Evolutionary conservation across 208 protist species (phyloP), one percentile per base, ranked within the genome.

Genomic region (Crithidia bombi): DNA sequence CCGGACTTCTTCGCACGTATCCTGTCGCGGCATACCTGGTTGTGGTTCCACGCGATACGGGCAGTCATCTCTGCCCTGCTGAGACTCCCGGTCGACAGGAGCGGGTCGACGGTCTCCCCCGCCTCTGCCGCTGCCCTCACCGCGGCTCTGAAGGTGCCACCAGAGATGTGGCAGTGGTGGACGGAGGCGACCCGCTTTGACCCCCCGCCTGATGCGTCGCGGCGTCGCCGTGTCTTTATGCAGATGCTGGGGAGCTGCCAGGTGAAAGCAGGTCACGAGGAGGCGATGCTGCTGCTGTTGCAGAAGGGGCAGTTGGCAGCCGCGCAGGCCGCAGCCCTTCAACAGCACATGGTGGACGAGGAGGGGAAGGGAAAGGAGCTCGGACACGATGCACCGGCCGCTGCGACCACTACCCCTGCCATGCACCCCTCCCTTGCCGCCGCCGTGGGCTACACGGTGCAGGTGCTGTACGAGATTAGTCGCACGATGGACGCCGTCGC

Each of bases 381-480:
- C n/a, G n/a, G n/a, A n/a, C n/a, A n/a, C n/a, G 33, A 49, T 23
- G 47, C 39, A 1, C 50, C 26, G 44, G 39, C 46, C 0, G 33
- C 69, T 0, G 14, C 3, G 7, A n/a, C 36, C 7, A 0, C 26
- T 36, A 14, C 51, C 17, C 41, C 14, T 52, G 23, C 50, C 39
- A 35, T 65, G 38, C 14, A 1, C 19, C 30, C 69, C 23, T 52
- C 52, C 19, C 21, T 44, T 28, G 47, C 39, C 35, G 33, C 65
- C 17, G 57, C 69, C n/a, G 44, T 73, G 41, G 76, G 62, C 21
- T 83, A 83, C 69, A 32, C 32, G 9, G 41, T 66, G 11, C 47
- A 75, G n/a, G 12, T 72, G 3, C 51, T 79, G 49, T 54, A 65
- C 25, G 79, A 85, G 39, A 15, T 82, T 2, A 55, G 69, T n/a